Conservation (phyloP, 768 basidiomycete species). For the Suillus sp. region DNA sequence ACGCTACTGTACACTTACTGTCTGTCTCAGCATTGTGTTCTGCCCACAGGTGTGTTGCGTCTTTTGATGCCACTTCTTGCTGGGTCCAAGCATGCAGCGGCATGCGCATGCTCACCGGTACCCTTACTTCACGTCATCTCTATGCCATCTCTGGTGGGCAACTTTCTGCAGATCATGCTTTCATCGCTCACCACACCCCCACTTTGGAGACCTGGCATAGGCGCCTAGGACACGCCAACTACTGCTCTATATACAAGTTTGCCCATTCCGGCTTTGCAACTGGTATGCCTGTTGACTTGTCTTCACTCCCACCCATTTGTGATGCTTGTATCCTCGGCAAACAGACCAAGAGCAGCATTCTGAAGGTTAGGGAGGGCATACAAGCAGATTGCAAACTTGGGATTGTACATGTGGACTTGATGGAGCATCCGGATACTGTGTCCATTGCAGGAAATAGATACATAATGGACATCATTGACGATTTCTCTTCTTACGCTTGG, state of each 20-base stretch:
- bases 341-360: not conserved
- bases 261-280: constrained; percentile 3
- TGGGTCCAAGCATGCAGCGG: too few species aligned
- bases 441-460: not conserved
- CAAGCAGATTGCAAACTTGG: constrained; percentile 25
- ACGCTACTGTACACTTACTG: too few species aligned
- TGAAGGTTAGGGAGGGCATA: constrained; percentile 21
- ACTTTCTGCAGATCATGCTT: constrained; percentile 19
- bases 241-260: constrained; percentile 28
- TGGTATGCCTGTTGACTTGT: constrained; percentile 15
- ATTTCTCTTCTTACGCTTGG: constrained; percentile 29
- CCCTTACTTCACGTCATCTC: too few species aligned
- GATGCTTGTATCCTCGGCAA: not conserved
- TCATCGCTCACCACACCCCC: constrained; percentile 13
- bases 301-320: constrained; percentile 22
- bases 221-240: constrained; percentile 32
- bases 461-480: constrained; percentile 16
- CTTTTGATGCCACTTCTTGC: too few species aligned
- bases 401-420: constrained; percentile 29
- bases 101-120: too few species aligned
- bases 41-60: too few species aligned
- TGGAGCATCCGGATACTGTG: constrained; percentile 10
- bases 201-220: constrained; percentile 31
- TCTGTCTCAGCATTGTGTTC: too few species aligned
- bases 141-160: not conserved